Evolutionary conservation across 2,329 filamentous ascomycete species (phyloP).

Genomic region (Aspergillus novofumigatus): DNA sequence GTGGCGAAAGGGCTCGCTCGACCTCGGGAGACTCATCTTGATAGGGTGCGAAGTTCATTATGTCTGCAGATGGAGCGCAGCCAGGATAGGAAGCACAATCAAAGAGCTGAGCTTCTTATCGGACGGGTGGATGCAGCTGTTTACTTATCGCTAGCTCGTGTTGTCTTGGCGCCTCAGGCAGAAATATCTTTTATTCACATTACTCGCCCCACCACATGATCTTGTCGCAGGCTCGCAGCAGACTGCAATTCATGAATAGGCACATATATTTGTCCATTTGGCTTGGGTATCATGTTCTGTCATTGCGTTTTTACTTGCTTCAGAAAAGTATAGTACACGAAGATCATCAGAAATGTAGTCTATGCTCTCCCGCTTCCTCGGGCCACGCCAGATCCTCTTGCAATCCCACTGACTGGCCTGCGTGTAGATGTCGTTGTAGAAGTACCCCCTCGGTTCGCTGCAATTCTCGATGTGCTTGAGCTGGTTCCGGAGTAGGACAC

Average conservation of each 20-base stretch:
- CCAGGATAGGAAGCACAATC: constrained; percentile 1
- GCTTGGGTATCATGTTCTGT: constrained; percentile 17
- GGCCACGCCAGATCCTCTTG: constrained; percentile 32
- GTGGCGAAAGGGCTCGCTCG: constrained; percentile 73
- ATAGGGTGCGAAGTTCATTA: constrained; percentile 94
- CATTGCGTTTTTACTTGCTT: constrained; percentile 11
- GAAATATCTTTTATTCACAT: constrained; percentile 2
- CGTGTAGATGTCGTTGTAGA: constrained; percentile 31
- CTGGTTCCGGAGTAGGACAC: constrained; percentile 23
- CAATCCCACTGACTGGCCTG: constrained; percentile 37
- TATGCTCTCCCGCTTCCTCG: constrained; percentile 32
- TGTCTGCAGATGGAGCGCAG: constrained; percentile 15
- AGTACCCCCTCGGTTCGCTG: constrained; percentile 26
- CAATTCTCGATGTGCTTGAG: constrained; percentile 24
- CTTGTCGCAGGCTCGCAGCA: constrained; percentile 3
- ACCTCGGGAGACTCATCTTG: constrained; percentile 87
- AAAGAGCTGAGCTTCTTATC: constrained; percentile 16
- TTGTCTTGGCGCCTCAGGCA: constrained; percentile 20
- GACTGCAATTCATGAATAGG: constrained; percentile 2
- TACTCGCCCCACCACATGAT: background rate
- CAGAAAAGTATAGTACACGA: constrained; percentile 17
- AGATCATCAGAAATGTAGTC: background rate
- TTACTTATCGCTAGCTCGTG: constrained; percentile 5
- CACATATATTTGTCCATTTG: background rate
- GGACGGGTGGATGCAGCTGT: constrained; percentile 5